Conservation (phyloP, 805 yeast genomes). For the Lipomyces orientalis region DNA sequence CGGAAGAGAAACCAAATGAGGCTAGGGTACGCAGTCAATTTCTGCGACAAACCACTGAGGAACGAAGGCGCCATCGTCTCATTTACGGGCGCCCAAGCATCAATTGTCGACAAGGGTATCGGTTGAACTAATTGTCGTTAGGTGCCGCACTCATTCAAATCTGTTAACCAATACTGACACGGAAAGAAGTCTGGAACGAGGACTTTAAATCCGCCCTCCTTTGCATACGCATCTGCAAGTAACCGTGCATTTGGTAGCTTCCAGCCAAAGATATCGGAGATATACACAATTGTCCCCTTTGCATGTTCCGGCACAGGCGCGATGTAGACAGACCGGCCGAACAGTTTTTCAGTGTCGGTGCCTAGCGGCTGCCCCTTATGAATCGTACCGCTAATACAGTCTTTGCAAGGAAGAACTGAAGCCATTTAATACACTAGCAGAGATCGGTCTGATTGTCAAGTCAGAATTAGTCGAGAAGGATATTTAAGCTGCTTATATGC, state of each 20-base stretch:
- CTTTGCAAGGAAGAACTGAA: slow-evolving; percentile 15
- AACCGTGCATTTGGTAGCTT: slow-evolving; percentile 23
- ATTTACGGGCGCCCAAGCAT: slow-evolving; percentile 16
- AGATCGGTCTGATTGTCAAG: neutral
- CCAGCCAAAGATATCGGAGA: slow-evolving; percentile 32
- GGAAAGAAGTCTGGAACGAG: slow-evolving; percentile 28
- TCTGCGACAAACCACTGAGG: neutral
- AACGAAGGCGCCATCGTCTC: slow-evolving; percentile 6
- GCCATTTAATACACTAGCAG: neutral
- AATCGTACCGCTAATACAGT: slow-evolving; percentile 16
- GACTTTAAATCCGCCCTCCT: slow-evolving; percentile 18
- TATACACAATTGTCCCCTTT: slow-evolving; percentile 23
- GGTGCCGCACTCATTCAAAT: neutral
- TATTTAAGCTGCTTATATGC: neutral
- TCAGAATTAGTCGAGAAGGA: neutral
- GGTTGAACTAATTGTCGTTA: slow-evolving; percentile 13
- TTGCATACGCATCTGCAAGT: slow-evolving; percentile 32
- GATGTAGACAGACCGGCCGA: slow-evolving; percentile 10
- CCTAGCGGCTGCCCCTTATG: slow-evolving; percentile 17
- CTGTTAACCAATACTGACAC: slow-evolving; percentile 4
- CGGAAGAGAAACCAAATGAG: slow-evolving; percentile 8
- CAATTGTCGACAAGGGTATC: slow-evolving; percentile 8
- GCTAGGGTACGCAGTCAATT: neutral
- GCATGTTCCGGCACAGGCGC: slow-evolving; percentile 17
- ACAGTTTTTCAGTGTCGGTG: slow-evolving; percentile 8